Evolutionary conservation across 2,329 filamentous ascomycete genomes (phyloP), one percentile per base, ranked within the genome.

Genomic region (Diaporthe ampelina): DNA sequence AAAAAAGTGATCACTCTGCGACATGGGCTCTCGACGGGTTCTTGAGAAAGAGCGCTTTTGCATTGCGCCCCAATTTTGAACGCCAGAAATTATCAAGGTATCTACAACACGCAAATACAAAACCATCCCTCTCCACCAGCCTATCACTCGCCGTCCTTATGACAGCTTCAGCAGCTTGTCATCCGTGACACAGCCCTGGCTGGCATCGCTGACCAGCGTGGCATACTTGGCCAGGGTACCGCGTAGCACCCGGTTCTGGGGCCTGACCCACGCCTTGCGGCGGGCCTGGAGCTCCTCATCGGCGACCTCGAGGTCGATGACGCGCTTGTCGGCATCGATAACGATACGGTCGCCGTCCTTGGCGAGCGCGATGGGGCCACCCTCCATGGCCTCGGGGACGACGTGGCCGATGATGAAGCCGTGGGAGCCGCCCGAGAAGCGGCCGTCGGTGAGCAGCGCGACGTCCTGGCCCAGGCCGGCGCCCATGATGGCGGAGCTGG

Each of bases 401-500:
- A 97, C 93, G 84, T 97, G 94, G 1, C 94, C 94, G 79, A 97
- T 96, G 78, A 97, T 86, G 89, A 97, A 97, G 52, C 94, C 94
- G 88, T 97, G 94, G 76, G 91, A 93, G 70, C 94, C 95, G 74
- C 95, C 95, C 11, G 91, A 93, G 87, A 95, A 95, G 52, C 94
- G 91, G 0, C 91, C 91, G 79, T 95, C 93, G 2, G 93, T 94
- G 75, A 95, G 88, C 61, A 95, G 89, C 0, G 93, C 93, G 19
- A 94, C 91, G 78, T 94, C 92, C 79, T 94, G 89, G 78, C 92
- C 92, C 57, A 98, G 89, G 50, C 93, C 94, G 8, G 95, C 94
- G 71, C 95, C 95, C 94, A 98, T 98, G 80, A 98, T 94, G 67
- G 95, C 94, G 0, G 94, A 95, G 70, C 91, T 94, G n/a, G 95